Base-by-base conservation (phyloP, 371 early-diverging fungal species). In the Dichotomocladium elegans region DNA sequence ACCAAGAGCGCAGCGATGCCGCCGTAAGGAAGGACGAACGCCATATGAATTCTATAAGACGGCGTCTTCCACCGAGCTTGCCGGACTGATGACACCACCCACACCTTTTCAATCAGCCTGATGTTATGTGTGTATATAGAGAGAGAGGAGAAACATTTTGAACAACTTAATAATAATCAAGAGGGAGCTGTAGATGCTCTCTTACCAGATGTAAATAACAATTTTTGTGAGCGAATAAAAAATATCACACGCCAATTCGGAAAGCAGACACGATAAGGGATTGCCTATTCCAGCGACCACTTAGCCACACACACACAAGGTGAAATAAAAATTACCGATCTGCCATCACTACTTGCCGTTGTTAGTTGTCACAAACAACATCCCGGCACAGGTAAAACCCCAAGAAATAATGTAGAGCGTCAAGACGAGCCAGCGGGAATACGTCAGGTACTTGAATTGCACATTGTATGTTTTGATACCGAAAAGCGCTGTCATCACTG, bases 1-100 rank as follows among this genome's bases (percentile, higher is more conserved):
- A 75, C 68, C 68, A 79, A 78, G 24, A 80, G 58, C 21, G 63
- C 53, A 45, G 72, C 69, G 37, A 80, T 77, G 22, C 33, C 73
- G 25, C 66, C 29, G 30, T 80, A 80, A 7, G 83, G 83, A 8
- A 47, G 24, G 21, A 79, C 28, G 10, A 75, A 21, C 0, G 41
- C 5, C 9, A 75, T 25, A 46, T 74, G 63, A 41, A 82, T 63
- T 31, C 53, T 68, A 50, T 79, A 82, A 10, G 67, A 51, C 25
- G 22, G 34, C 29, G 66, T 66, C 29, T 57, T 49, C 66, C 60
- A 62, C 47, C 77, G 55, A 10, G 61, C 43, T 12, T 58, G 52
- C 8, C 70, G 47, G 1, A 58, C 63, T 9, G 66, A 57, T 1
- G 68, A 66, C 2, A 76, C 72, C 7, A 72, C 65, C 52, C 66